Base-by-base conservation (phyloP, 23 red algal species). In the Cyanidium caldarium region DNA sequence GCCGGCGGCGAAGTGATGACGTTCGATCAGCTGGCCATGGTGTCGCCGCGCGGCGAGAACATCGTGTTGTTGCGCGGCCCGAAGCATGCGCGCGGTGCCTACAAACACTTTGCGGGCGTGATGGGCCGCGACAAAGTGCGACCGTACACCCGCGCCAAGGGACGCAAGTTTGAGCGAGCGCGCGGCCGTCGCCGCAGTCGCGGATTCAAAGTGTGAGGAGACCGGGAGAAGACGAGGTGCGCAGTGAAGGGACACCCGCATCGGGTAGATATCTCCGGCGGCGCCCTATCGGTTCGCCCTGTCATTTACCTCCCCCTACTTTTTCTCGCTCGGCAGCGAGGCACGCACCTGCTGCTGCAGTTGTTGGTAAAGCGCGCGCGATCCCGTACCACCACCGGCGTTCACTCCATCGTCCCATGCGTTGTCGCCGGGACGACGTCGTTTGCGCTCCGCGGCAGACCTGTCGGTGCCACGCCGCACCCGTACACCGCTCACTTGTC, bases 161-260 rank as follows among this genome's bases (percentile, higher is more conserved):
- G 79, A 43, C 83, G 92, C 72, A 98, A 98, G 67, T 73, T 88
- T 43, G 92, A 98, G 35, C 76, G 83, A 33, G 92, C 92, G 10
- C 92, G 92, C 57, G 92, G 92, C 57, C 78, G 92, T 69, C 84
- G 92, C 33, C 40, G 57, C 46, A 81, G 73, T 51, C 80, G 92
- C 65, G 92, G 92, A 20, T 98, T 84, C 76, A 98, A 98, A 45
- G 51, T 61, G 5, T 61, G n/a, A n/a, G n/a, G n/a, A n/a, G n/a
- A n/a, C n/a, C n/a, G n/a, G n/a, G n/a, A n/a, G n/a, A n/a, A n/a
- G n/a, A n/a, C n/a, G n/a, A n/a, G n/a, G n/a, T n/a, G n/a, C n/a
- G n/a, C n/a, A n/a, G n/a, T n/a, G n/a, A n/a, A n/a, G n/a, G n/a
- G n/a, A n/a, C n/a, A n/a, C n/a, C n/a, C n/a, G n/a, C n/a, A n/a